A percentile compares a stretch with the other conserved stretches of the same genome.
Conservation (phyloP, 2,329 filamentous ascomycete species). For the Venturia effusa region DNA sequence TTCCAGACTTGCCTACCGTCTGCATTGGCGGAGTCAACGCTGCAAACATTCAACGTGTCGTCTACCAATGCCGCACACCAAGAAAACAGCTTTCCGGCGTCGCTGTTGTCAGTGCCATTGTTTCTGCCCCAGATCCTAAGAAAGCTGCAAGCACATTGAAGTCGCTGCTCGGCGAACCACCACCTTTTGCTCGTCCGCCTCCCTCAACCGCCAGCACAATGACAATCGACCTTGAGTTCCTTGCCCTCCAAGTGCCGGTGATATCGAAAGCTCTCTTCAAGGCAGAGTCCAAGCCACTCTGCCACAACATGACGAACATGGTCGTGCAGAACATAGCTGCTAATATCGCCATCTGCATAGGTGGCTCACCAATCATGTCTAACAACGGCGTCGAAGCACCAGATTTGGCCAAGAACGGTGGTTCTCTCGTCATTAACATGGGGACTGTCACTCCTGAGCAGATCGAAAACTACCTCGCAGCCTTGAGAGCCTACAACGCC, state of each 20-base stretch:
- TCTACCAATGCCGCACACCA: slow-evolving; percentile 51
- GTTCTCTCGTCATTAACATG: slow-evolving; percentile 86
- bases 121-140: slow-evolving; percentile 59
- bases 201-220: slow-evolving; percentile 14
- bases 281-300: slow-evolving; percentile 52
- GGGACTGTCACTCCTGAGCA: slow-evolving; percentile 75
- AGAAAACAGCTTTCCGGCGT: slow-evolving; percentile 57
- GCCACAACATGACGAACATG: slow-evolving; percentile 95
- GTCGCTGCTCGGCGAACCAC: slow-evolving; percentile 37
- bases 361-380: slow-evolving; percentile 89
- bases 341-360: slow-evolving; percentile 70
- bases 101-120: slow-evolving; percentile 81
- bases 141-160: slow-evolving; percentile 50
- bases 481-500: slow-evolving; percentile 71
- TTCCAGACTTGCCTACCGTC: slow-evolving; percentile 48
- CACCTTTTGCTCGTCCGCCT: slow-evolving; percentile 12
- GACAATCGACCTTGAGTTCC: slow-evolving; percentile 14
- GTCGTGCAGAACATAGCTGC: slow-evolving; percentile 94
- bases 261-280: slow-evolving; percentile 53
- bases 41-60: slow-evolving; percentile 60
- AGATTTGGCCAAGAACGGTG: slow-evolving; percentile 68
- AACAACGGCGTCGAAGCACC: slow-evolving; percentile 72
- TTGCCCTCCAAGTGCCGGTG: slow-evolving; percentile 15
- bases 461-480: slow-evolving; percentile 59
- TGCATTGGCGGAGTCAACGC: slow-evolving; percentile 84